A percentile compares a stretch with the other conserved stretches of the same genome.
Evolutionary conservation across 1,139 yeast genomes (phyloP).

Genomic region (Pneumocystis canis): DNA sequence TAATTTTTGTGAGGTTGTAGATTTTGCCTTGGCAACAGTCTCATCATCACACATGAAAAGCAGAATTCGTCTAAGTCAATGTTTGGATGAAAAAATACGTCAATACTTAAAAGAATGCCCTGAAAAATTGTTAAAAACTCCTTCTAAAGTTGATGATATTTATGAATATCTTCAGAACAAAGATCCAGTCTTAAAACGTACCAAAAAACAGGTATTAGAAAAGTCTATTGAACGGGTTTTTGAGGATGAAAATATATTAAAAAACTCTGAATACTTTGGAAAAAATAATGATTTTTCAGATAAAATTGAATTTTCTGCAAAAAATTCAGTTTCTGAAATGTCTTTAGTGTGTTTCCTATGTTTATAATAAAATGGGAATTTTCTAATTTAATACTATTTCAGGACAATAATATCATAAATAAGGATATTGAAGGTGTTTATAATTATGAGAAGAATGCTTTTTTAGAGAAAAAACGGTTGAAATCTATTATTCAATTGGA

Average conservation of each 20-base stretch:
- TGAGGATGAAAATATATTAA: conserved; percentile 21
- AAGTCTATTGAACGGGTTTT: conserved; percentile 45
- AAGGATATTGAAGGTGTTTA: conserved; percentile 62
- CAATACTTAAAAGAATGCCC: not conserved
- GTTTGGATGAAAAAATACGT: not conserved
- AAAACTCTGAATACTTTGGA: conserved; percentile 3
- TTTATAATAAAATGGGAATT: not conserved
- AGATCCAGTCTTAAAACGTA: conserved; percentile 52
- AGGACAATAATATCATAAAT: conserved; percentile 44
- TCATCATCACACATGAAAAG: not conserved
- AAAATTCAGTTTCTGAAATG: conserved; percentile 9
- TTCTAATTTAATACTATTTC: not conserved
- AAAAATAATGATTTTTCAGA: conserved; percentile 24
- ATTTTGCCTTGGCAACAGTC: not conserved
- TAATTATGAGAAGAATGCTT: conserved; percentile 26
- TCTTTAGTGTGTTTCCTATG: not conserved
- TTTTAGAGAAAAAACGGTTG: conserved; percentile 18
- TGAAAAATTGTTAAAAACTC: not conserved
- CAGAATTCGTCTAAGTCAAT: not conserved
- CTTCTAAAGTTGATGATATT: not conserved
- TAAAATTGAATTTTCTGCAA: conserved; percentile 13
- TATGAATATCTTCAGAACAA: conserved; percentile 13
- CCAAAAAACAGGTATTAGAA: conserved; percentile 45
- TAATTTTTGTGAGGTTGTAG: not conserved
- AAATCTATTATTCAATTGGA: conserved; percentile 15